These are phyloP conservation scores for Triticum urartu DNA, from an alignment of 176 grass and related monocot genomes.

Conservation along the genomic window DNA sequence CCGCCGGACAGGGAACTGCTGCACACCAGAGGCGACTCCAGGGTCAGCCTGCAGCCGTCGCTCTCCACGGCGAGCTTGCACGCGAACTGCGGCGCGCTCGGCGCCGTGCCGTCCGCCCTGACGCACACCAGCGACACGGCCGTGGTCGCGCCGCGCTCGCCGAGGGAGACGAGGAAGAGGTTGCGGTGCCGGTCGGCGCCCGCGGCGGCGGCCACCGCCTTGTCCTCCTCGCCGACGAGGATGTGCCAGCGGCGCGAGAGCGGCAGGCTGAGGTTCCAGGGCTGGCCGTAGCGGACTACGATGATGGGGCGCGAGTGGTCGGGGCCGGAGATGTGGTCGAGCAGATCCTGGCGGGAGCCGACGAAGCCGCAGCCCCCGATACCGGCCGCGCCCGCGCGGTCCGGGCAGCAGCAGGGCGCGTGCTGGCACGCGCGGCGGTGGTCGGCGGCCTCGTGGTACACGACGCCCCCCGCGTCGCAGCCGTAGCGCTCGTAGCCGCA, in stretches of 20 bases:
- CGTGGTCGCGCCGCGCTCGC: background rate
- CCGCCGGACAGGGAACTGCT: conserved; percentile 6
- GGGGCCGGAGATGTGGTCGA: conserved; percentile 16
- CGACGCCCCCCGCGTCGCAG: background rate
- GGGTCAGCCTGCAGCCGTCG: background rate
- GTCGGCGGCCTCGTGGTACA: background rate
- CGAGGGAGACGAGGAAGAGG: background rate
- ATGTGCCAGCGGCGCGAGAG: conserved; percentile 1
- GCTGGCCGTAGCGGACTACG: conserved; percentile 10
- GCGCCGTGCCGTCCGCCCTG: background rate
- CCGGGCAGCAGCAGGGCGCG: conserved; percentile 14
- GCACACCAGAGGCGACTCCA: background rate
- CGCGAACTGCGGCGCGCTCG: background rate
- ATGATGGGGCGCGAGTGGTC: conserved; percentile 17
- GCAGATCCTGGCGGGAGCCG: conserved; percentile 9
- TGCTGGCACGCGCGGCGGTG: background rate
- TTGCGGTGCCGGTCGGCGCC: conserved; percentile 2
- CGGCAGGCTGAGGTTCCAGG: conserved; percentile 6
- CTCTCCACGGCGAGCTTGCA: conserved; percentile 15
- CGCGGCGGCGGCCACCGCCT: background rate
- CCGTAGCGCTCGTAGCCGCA: background rate
- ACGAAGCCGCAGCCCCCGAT: background rate
- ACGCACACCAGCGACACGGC: conserved; percentile 3
- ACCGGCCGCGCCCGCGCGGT: background rate
- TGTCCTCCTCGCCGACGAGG: background rate